Conservation (phyloP, 176 grass and related monocot genomes). For the Oryza officinalis region DNA sequence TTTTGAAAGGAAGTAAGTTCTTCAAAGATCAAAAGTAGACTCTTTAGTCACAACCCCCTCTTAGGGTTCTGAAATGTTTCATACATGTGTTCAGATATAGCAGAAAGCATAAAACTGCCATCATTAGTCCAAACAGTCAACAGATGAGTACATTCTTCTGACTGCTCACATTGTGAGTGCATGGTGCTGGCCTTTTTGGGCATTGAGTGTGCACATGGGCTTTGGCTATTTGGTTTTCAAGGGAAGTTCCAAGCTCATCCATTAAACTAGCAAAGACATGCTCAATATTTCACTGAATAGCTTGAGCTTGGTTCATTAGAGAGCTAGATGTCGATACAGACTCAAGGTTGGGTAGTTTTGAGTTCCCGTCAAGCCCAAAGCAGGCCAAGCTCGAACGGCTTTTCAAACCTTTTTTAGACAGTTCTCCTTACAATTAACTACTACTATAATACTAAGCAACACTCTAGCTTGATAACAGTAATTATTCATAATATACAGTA, state of each 20-base stretch:
- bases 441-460: background rate
- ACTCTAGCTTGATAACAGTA: constrained; percentile 3
- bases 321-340: background rate
- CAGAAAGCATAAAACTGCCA: constrained; percentile 20
- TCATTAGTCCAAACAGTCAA: constrained; percentile 21
- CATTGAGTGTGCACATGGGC: too few relatives aligned
- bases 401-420: background rate
- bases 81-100: too few relatives aligned
- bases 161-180: background rate
- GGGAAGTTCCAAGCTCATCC: background rate
- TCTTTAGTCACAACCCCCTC: background rate
- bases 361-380: background rate
- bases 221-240: background rate
- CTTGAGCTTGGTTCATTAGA: background rate
- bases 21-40: constrained; percentile 9
- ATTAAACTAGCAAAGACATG: background rate
- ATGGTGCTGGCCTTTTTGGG: background rate
- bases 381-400: background rate
- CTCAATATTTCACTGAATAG: background rate
- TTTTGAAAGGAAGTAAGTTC: background rate
- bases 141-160: too few relatives aligned
- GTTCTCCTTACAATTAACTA: background rate
- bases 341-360: background rate
- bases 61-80: too few relatives aligned
- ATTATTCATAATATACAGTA: background rate